These are phyloP conservation scores for Aspergillus incahuasiensis DNA, from an alignment of 495 filamentous ascomycete species.

Conservation along the genomic window DNA sequence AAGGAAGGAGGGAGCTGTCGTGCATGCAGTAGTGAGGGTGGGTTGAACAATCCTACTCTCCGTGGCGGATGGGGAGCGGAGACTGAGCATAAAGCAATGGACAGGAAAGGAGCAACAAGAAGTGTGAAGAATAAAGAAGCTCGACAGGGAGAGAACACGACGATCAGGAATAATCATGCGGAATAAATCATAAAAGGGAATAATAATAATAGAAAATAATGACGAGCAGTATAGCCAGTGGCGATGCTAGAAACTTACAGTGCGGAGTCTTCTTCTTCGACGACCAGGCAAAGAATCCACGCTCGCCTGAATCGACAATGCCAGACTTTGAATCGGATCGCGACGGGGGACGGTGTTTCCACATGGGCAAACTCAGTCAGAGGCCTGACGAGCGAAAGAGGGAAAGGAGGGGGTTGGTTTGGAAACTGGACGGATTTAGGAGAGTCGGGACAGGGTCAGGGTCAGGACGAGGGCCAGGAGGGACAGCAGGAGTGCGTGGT, in stretches of 20 bases:
- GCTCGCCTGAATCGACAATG: slow-evolving; percentile 31
- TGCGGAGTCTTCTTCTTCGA: slow-evolving; percentile 35
- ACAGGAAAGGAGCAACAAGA: background rate
- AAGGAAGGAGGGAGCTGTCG: slow-evolving; percentile 10
- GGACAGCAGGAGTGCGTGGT: slow-evolving; percentile 13
- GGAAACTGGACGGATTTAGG: background rate
- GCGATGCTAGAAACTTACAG: slow-evolving; percentile 31
- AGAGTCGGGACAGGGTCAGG: slow-evolving; percentile 7
- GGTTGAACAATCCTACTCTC: slow-evolving; percentile 7
- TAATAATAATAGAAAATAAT: slow-evolving; percentile 8
- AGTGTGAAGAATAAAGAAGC: background rate
- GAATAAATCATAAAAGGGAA: too few species aligned
- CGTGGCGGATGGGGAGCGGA: slow-evolving; percentile 9
- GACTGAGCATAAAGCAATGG: background rate
- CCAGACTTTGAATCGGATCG: slow-evolving; percentile 42
- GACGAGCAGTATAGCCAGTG: slow-evolving; percentile 5
- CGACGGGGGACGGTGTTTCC: slow-evolving; percentile 44
- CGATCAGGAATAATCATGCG: slow-evolving; percentile 1
- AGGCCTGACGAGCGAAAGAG: slow-evolving; percentile 18
- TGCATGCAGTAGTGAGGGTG: slow-evolving; percentile 13
- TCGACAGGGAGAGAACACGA: background rate
- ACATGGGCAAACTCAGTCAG: slow-evolving; percentile 32
- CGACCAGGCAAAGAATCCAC: slow-evolving; percentile 37
- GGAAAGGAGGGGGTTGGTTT: slow-evolving; percentile 8
- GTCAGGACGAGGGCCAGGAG: slow-evolving; percentile 12